A percentile compares a stretch with the other conserved stretches of the same genome.
phyloP scores from a whole-genome alignment of 2,329 filamentous ascomycete species.

The Colletotrichum gigasporum region DNA sequence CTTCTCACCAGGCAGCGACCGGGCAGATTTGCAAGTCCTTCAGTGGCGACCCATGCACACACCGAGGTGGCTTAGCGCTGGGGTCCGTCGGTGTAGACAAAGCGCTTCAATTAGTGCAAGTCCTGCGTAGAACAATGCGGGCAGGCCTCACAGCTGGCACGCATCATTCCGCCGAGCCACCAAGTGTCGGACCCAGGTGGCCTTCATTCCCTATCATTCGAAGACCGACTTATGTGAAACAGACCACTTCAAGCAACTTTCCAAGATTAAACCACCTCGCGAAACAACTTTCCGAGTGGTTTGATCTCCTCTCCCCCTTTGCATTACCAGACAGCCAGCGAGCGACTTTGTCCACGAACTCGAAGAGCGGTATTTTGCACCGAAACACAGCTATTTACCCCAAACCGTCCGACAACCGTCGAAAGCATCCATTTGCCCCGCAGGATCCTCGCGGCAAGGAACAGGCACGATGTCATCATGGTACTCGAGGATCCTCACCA shows the following conservation, averaged over 20 bases:
- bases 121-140: constrained; percentile 29
- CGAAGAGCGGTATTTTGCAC: neutral
- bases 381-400: constrained; percentile 24
- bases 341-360: neutral
- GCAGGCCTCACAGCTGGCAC: constrained; percentile 20
- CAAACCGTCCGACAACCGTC: constrained; percentile 22
- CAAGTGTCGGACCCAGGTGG: constrained; percentile 25
- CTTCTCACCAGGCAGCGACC: neutral
- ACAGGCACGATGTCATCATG: constrained; percentile 75
- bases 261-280: constrained; percentile 13
- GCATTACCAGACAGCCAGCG: neutral
- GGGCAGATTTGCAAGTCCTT: neutral
- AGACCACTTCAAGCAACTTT: constrained; percentile 27
- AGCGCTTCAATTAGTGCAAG: constrained; percentile 30
- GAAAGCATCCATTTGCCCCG: constrained; percentile 12
- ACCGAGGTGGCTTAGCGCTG: constrained; percentile 18
- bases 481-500: constrained; percentile 78
- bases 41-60: constrained; percentile 9
- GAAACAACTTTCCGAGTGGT: constrained; percentile 7
- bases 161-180: constrained; percentile 25
- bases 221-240: constrained; percentile 30
- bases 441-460: constrained; percentile 30
- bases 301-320: neutral
- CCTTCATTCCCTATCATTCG: constrained; percentile 27
- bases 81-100: constrained; percentile 24